Evolutionary conservation across 2,329 filamentous ascomycete species (phyloP), one percentile per base, ranked within the genome.

Genomic region (Talaromyces sp.): DNA sequence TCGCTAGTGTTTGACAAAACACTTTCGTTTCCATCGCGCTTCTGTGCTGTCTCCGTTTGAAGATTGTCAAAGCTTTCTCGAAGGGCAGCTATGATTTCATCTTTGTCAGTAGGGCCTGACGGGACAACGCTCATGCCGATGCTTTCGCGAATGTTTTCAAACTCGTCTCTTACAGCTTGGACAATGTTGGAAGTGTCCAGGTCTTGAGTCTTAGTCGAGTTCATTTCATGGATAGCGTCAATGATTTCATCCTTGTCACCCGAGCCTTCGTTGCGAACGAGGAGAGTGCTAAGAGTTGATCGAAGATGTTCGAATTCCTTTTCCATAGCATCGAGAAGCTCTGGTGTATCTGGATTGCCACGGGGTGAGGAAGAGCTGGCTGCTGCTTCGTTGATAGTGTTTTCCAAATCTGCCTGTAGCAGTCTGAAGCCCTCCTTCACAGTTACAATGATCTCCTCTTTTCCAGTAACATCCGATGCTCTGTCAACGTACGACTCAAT

Each of bases 401-500:
- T 80, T 59, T 81, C 80, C 62, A 88, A 76, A 58, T 85, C 80
- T 33, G 82, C 82, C 62, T 88, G 85, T 9, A 89, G 79, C 36
- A 84, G 78, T 58, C 86, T 82, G 68, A 88, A 85, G 33, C 86
- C 84, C 61, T 82, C 80, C 68, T 86, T 83, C 39, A 88, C 81
- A 44, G 85, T 85, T 55, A 91, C 87, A 69, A 93, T 84, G 61
- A 95, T 88, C 55, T 95, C 90, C 66, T 93, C 88, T 63, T 93
- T 91, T 22, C 85, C 85, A 1, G 87, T 83, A 1, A 85, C 82
- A 63, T 89, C 89, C 17, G 86, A 82, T 8, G 87, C 85, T 54
- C 86, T 87, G 68, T 93, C 88, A 62, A 95, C 87, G 66, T 96
- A 96, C 51, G 80, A 81, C 70, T 96, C 91, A 59, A 98, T 90